Conservation (phyloP, 148 eudicot species). For the Amaranthus palmeri region DNA sequence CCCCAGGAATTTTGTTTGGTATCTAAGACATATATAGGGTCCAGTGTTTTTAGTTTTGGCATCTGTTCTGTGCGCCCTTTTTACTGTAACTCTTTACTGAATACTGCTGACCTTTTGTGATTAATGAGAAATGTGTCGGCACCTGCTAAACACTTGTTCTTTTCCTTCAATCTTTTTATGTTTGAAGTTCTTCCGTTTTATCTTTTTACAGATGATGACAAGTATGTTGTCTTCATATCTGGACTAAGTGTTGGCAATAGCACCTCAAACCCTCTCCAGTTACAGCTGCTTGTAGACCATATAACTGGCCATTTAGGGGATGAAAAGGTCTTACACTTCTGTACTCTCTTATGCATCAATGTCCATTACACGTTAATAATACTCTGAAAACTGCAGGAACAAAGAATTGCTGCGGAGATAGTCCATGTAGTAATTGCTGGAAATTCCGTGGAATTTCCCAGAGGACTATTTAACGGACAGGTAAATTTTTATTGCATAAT, state of each 20-base stretch:
- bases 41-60: not conserved
- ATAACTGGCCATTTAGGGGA: conserved; percentile 95
- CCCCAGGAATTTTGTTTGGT: too few relatives aligned
- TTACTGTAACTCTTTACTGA: not conserved
- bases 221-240: conserved; percentile 75
- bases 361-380: not conserved
- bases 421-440: conserved; percentile 97
- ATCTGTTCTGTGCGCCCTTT: not conserved
- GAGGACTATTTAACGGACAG: conserved; percentile 77
- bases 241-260: conserved; percentile 71
- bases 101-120: not conserved
- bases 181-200: conserved; percentile 6
- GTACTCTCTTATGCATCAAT: conserved; percentile 7
- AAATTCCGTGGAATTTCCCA: conserved; percentile 67
- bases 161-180: not conserved
- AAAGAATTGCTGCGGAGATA: conserved; percentile 72
- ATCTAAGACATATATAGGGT: not conserved
- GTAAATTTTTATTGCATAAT: conserved; percentile 27
- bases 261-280: conserved; percentile 71
- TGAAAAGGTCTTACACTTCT: conserved; percentile 52
- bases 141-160: not conserved
- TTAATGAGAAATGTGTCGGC: not conserved
- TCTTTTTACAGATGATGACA: conserved; percentile 67
- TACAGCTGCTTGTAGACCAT: conserved; percentile 91
- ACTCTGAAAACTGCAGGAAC: conserved; percentile 54